Base-by-base conservation (phyloP, 768 basidiomycete species). In the Tulasnella sp. region DNA sequence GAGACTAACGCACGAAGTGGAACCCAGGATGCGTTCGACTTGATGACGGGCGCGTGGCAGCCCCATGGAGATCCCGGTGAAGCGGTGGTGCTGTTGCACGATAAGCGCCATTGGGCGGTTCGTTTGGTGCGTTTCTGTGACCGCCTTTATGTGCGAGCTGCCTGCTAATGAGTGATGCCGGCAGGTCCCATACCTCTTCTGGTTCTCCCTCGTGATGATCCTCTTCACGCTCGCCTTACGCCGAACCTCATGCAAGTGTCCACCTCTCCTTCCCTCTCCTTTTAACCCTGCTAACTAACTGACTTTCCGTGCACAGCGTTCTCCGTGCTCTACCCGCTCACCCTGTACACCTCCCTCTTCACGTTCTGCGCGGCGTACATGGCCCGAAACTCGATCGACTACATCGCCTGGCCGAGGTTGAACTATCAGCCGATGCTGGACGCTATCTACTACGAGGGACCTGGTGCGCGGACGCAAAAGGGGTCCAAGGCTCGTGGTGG, bases 1-100 rank as follows among this genome's bases (percentile, higher is more conserved):
- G 3, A 17, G 22, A 14, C 64, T 14, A 5, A 37, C 16, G 3
- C 34, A 6, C 35, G 11, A n/a, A n/a, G n/a, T n/a, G n/a, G n/a
- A n/a, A 83, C 94, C 77, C 94, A 96, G 88, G 97, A 99, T 80
- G 94, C 91, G 9, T 97, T 91, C 77, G 97, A 99, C 79, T 84
- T 99, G 72, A 83, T 99, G 74, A 95, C 95, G 26, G 97, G 97
- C 4, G 84, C 86, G 7, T 99, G 95, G 93, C 83, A 88, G 39
- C 91, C 95, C n/a, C 85, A 87, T 74, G 89, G 86, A 76, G 89
- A 87, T 44, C 89, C 90, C 26, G 63, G 88, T 42, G 86, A 88
- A 9, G 83, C 90, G 9, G 80, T 89, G 75, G 89, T 90, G 74
- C 82, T 94, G 74, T 82, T 96, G 63, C 83, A 87, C n/a, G 95